These are phyloP conservation scores for Colletotrichum tabaci DNA, from an alignment of 2,329 filamentous ascomycete genomes.

Conservation along the genomic window DNA sequence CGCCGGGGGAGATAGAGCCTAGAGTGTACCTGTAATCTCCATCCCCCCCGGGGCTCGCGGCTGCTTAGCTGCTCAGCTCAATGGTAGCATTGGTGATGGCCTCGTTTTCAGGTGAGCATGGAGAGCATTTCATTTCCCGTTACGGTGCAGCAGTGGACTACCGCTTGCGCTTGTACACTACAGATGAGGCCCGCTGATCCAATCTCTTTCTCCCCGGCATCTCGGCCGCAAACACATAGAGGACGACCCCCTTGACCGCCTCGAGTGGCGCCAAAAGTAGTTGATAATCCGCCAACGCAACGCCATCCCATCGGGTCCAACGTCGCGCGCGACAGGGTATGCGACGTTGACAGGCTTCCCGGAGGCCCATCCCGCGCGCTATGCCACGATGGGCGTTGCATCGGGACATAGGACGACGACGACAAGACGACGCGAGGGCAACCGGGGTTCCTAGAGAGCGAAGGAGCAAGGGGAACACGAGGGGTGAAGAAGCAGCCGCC, in stretches of 20 bases:
- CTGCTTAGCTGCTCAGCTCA: background rate
- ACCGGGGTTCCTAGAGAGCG: slow-evolving; percentile 8
- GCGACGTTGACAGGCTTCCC: slow-evolving; percentile 37
- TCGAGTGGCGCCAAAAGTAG: slow-evolving; percentile 6
- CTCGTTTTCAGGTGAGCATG: background rate
- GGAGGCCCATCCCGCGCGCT: slow-evolving; percentile 12
- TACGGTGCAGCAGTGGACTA: slow-evolving; percentile 16
- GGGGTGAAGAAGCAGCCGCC: slow-evolving; percentile 39
- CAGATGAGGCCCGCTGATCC: background rate
- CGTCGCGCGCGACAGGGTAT: slow-evolving; percentile 13
- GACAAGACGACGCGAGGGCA: slow-evolving; percentile 1
- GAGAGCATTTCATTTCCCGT: slow-evolving; percentile 24
- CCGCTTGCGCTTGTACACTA: background rate
- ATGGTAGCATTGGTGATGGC: slow-evolving; percentile 7
- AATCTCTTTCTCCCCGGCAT: slow-evolving; percentile 4
- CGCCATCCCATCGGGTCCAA: slow-evolving; percentile 1
- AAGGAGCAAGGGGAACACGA: slow-evolving; percentile 29
- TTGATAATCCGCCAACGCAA: slow-evolving; percentile 8
- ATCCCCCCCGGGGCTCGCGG: background rate
- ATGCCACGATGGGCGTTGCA: slow-evolving; percentile 16
- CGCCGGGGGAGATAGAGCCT: background rate
- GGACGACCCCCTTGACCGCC: slow-evolving; percentile 25
- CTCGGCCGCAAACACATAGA: slow-evolving; percentile 28
- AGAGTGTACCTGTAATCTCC: background rate
- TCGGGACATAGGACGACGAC: background rate